Evolutionary conservation across 495 filamentous ascomycete genomes (phyloP).

Genomic region (Aspergillus kassunensis): DNA sequence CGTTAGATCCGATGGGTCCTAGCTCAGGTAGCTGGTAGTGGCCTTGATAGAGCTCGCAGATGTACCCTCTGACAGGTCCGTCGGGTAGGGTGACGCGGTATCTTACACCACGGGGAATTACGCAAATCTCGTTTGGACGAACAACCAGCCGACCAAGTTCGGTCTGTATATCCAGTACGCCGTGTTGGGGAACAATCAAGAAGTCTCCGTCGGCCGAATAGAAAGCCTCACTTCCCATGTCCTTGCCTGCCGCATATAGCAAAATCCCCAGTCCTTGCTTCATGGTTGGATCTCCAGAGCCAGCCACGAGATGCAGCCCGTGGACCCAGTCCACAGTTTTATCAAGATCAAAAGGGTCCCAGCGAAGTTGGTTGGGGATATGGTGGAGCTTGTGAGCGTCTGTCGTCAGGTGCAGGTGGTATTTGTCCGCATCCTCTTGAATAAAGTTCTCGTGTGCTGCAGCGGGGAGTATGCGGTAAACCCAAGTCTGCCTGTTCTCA

Average conservation of each 20-base stretch:
- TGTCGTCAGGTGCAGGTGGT: constrained; percentile 49
- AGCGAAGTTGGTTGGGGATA: constrained; percentile 84
- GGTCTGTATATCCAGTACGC: constrained; percentile 78
- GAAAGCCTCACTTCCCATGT: constrained; percentile 76
- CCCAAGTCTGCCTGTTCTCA: constrained; percentile 89
- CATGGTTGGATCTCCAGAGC: constrained; percentile 75
- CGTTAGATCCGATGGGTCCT: constrained; percentile 83
- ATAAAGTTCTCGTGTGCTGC: constrained; percentile 76
- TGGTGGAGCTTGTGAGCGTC: constrained; percentile 53
- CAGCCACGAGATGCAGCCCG: constrained; percentile 71
- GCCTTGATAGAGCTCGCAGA: constrained; percentile 80
- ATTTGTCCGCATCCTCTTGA: constrained; percentile 48
- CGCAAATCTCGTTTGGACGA: constrained; percentile 82
- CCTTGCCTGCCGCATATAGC: constrained; percentile 74
- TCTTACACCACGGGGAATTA: constrained; percentile 76
- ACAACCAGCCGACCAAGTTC: constrained; percentile 81
- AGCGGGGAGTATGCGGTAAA: constrained; percentile 85
- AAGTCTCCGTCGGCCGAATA: constrained; percentile 92
- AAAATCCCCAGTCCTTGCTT: constrained; percentile 80
- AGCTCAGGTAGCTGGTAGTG: constrained; percentile 84
- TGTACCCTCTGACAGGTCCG: constrained; percentile 74
- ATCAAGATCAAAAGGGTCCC: constrained; percentile 83
- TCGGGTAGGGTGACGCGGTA: constrained; percentile 67
- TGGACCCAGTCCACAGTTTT: constrained; percentile 74
- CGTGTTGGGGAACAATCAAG: constrained; percentile 79